These are phyloP conservation scores for Tolypocladium sp. DNA, from an alignment of 2,329 filamentous ascomycete genomes.

Conservation along the genomic window DNA sequence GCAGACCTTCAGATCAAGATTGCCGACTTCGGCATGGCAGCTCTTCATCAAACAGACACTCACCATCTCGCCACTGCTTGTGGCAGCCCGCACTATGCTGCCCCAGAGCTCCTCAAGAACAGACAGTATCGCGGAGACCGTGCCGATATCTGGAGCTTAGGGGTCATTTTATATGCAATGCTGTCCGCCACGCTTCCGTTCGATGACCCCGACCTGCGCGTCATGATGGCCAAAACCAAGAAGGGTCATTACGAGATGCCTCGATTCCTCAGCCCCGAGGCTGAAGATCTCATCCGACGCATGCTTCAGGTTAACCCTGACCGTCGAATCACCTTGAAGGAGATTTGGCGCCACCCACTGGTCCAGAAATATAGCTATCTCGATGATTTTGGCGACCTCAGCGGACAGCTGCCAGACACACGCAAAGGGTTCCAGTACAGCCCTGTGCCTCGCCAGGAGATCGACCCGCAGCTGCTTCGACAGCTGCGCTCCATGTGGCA, in stretches of 20 bases:
- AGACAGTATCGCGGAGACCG: conserved; percentile 72
- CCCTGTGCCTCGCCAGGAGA: conserved; percentile 50
- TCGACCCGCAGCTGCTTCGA: conserved; percentile 73
- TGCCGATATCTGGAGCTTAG: conserved; percentile 91
- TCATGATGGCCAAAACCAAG: conserved; percentile 53
- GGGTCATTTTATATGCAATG: conserved; percentile 82
- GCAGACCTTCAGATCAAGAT: conserved; percentile 73
- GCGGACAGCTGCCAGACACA: conserved; percentile 44
- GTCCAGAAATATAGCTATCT: conserved; percentile 74
- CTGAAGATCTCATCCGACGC: conserved; percentile 65
- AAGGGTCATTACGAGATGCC: conserved; percentile 53
- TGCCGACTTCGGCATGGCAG: conserved; percentile 97
- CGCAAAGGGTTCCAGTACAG: conserved; percentile 54
- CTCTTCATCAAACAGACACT: conserved; percentile 69
- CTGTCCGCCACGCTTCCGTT: conserved; percentile 80
- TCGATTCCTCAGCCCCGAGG: conserved; percentile 55
- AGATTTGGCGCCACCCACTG: conserved; percentile 84
- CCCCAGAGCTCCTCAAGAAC: conserved; percentile 78
- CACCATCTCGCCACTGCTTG: conserved; percentile 82
- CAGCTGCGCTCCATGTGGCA: conserved; percentile 91
- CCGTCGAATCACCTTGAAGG: conserved; percentile 66
- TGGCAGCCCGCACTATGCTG: conserved; percentile 93
- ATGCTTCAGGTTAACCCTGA: conserved; percentile 75
- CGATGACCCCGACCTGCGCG: conserved; percentile 53
- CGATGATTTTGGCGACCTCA: conserved; percentile 52